These are phyloP conservation scores for Saturnispora hagleri DNA, from an alignment of 805 yeast genomes.

Conservation along the genomic window DNA sequence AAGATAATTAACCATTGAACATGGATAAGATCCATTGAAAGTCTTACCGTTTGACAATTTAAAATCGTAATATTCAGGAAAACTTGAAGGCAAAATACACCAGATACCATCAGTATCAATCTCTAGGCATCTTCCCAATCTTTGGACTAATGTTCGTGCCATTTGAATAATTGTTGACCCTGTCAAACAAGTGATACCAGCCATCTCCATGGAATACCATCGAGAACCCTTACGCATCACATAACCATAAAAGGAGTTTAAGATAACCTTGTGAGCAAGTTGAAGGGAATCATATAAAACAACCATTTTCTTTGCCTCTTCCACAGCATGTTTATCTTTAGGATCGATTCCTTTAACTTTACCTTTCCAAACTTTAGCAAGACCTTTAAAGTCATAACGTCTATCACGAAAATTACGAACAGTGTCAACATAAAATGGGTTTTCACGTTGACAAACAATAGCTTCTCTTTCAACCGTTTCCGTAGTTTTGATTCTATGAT, in stretches of 20 bases:
- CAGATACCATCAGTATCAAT: conserved; percentile 99
- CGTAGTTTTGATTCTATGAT: conserved; percentile 70
- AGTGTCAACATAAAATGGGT: conserved; percentile 92
- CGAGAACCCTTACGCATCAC: conserved; percentile 99
- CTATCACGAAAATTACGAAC: conserved; percentile 93
- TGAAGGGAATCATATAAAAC: conserved; percentile 91
- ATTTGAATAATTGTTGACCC: conserved; percentile 97
- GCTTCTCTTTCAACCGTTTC: conserved; percentile 86
- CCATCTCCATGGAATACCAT: conserved; percentile 99
- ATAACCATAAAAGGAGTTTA: conserved; percentile 94
- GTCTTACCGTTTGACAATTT: conserved; percentile 69
- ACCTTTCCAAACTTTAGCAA: conserved; percentile 91
- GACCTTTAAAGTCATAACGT: conserved; percentile 88
- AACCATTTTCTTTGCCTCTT: conserved; percentile 91
- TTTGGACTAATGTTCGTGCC: conserved; percentile 86
- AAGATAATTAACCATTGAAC: conserved; percentile 89
- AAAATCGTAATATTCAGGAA: conserved; percentile 81
- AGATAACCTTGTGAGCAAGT: conserved; percentile 91
- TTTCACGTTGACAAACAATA: conserved; percentile 93
- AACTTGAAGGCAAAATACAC: conserved; percentile 92
- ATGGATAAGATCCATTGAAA: conserved; percentile 77
- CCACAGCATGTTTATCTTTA: conserved; percentile 52
- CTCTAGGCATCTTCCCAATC: conserved; percentile 91
- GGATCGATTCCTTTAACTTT: conserved; percentile 49
- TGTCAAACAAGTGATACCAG: conserved; percentile 95